These are phyloP conservation scores for Cornus kousa DNA, from an alignment of 148 eudicot species.

Conservation along the genomic window DNA sequence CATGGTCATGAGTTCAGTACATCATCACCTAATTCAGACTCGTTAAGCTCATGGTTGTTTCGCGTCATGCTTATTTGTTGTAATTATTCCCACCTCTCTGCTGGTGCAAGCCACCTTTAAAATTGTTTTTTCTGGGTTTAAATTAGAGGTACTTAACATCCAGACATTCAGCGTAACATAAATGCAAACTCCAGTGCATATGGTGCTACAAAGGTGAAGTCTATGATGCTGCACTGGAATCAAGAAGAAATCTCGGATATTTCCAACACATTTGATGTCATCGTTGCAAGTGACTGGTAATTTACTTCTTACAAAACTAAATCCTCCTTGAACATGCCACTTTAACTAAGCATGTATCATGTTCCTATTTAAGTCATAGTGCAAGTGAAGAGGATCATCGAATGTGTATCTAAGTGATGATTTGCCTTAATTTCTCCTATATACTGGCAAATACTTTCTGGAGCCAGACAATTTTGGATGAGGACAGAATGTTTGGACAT, in stretches of 20 bases:
- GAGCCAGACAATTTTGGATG: neutral
- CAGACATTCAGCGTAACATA: conserved; percentile 78
- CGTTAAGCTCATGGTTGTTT: neutral
- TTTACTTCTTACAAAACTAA: neutral
- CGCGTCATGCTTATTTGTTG: neutral
- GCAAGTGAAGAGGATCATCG: neutral
- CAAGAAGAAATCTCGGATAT: conserved; percentile 35
- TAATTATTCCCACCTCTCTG: neutral
- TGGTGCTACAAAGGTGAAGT: conserved; percentile 56
- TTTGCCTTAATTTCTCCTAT: neutral
- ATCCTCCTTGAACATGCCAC: conserved; percentile 5
- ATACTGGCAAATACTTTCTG: neutral
- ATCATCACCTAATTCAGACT: neutral
- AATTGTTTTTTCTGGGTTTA: neutral
- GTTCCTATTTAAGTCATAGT: neutral
- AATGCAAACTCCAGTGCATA: conserved; percentile 54
- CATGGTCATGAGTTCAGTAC: neutral
- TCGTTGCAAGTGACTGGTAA: conserved; percentile 96
- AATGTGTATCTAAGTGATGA: neutral
- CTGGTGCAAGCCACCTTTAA: neutral
- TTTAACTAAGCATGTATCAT: neutral
- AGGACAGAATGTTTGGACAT: neutral
- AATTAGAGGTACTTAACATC: conserved; percentile 39
- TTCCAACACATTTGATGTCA: conserved; percentile 56
- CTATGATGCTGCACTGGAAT: conserved; percentile 80